These are phyloP conservation scores for Diddensiella caesifluorescens DNA, from an alignment of 805 yeast genomes.

Conservation along the genomic window DNA sequence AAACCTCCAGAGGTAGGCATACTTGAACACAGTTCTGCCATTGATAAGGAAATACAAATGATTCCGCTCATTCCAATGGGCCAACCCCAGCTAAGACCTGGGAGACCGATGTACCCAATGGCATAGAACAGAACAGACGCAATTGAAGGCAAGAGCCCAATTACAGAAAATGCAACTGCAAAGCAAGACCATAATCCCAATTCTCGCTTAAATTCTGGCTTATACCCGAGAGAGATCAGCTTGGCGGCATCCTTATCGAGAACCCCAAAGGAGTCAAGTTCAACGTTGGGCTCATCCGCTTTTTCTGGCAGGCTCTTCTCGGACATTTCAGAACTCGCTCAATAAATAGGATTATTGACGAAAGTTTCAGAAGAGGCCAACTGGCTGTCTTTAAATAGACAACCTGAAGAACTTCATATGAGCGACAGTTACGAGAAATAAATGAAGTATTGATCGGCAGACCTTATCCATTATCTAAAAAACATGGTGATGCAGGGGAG, in stretches of 20 bases:
- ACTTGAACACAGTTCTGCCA: constrained; percentile 55
- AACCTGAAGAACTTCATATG: no score
- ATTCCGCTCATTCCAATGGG: constrained; percentile 49
- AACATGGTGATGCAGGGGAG: no score
- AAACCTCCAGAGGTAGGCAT: constrained; percentile 64
- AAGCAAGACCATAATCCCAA: constrained; percentile 54
- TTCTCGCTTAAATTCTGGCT: constrained; percentile 55
- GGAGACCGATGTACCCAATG: constrained; percentile 40
- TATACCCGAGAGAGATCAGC: constrained; percentile 42
- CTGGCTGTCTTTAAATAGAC: no score
- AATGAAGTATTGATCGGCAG: no score
- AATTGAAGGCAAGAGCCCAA: constrained; percentile 60
- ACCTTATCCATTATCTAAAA: no score
- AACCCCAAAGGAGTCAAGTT: no score
- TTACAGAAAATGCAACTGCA: constrained; percentile 56
- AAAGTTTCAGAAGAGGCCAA: no score
- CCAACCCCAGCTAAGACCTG: constrained; percentile 32
- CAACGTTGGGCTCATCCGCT: no score
- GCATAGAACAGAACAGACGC: constrained; percentile 56
- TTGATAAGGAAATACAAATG: constrained; percentile 43
- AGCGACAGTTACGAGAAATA: no score
- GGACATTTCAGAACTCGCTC: no score
- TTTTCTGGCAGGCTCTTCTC: no score
- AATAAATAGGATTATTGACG: no score
- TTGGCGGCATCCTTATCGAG: constrained; percentile 7